phyloP scores from a whole-genome alignment of 257 asterid species.

The Fraxinus cuspidata region DNA sequence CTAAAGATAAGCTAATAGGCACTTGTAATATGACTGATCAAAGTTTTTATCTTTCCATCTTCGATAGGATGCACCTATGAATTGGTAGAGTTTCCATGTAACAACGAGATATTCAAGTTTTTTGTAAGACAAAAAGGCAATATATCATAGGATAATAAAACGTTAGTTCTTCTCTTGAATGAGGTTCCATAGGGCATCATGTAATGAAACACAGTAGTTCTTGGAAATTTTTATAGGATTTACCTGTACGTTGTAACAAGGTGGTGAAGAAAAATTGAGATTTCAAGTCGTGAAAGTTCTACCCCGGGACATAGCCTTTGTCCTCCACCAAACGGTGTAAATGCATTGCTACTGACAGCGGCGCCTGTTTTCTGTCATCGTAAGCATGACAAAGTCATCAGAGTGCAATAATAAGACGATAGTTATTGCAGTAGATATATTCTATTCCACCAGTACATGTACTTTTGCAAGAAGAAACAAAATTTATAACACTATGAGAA shows the following conservation, averaged over 20 bases:
- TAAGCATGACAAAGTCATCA: not conserved
- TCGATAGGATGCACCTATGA: not conserved
- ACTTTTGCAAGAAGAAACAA: not conserved
- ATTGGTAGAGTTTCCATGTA: not conserved
- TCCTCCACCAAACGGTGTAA: slow-evolving; percentile 98
- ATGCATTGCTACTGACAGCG: slow-evolving; percentile 49
- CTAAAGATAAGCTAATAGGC: not conserved
- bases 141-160: not conserved
- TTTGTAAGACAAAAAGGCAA: not conserved
- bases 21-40: not conserved
- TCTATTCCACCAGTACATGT: not conserved
- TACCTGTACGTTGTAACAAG: slow-evolving; percentile 82
- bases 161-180: too few species aligned
- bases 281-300: slow-evolving; percentile 91
- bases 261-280: slow-evolving; percentile 86
- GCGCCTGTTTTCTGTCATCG: slow-evolving; percentile 49
- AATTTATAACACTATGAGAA: not conserved
- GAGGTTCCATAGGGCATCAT: too few species aligned
- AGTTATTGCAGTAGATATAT: not conserved
- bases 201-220: not conserved
- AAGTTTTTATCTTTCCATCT: not conserved
- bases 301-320: slow-evolving; percentile 94
- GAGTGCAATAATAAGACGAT: not conserved
- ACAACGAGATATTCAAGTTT: not conserved
- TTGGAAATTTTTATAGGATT: not conserved